Evolutionary conservation across 2,329 filamentous ascomycete species (phyloP).

Genomic region (Colletotrichum sp.): DNA sequence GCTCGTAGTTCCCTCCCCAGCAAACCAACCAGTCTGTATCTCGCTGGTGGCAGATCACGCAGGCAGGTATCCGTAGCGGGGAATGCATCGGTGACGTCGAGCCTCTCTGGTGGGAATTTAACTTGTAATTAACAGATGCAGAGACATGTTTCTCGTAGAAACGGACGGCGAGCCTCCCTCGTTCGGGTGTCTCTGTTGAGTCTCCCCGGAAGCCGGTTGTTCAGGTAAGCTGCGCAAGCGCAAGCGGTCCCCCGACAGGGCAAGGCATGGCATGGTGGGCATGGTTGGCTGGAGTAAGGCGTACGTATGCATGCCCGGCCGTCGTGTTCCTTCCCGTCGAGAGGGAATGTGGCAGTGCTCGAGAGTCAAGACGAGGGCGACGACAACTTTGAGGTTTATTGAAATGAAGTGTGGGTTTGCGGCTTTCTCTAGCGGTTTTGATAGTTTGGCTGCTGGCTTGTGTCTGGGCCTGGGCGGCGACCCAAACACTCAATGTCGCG

Average conservation of each 20-base stretch:
- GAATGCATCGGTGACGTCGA: constrained; percentile 6
- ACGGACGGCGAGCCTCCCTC: not conserved
- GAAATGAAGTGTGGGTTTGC: not conserved
- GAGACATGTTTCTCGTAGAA: not conserved
- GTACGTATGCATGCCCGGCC: constrained; percentile 1
- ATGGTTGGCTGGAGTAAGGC: constrained; percentile 3
- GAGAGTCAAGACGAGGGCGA: not conserved
- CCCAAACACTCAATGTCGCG: constrained; percentile 13
- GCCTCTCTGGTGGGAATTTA: not conserved
- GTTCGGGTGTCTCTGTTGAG: not conserved
- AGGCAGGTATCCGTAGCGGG: not conserved
- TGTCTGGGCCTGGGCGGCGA: not conserved
- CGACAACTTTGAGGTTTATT: not conserved
- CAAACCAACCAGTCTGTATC: not conserved
- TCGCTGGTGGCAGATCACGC: constrained; percentile 2
- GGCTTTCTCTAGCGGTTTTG: not conserved
- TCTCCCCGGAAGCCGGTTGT: not conserved
- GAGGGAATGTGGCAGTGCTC: constrained; percentile 13
- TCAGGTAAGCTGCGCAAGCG: not conserved
- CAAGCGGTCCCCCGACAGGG: not conserved
- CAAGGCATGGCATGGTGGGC: not conserved
- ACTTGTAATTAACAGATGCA: not conserved
- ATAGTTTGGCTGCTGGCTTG: not conserved
- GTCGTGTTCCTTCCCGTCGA: not conserved
- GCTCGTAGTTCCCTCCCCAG: not conserved